A percentile compares a stretch with the other conserved stretches of the same genome.
Conservation (phyloP, 2,329 filamentous ascomycete genomes). For the Arthrobotrys iridis region DNA sequence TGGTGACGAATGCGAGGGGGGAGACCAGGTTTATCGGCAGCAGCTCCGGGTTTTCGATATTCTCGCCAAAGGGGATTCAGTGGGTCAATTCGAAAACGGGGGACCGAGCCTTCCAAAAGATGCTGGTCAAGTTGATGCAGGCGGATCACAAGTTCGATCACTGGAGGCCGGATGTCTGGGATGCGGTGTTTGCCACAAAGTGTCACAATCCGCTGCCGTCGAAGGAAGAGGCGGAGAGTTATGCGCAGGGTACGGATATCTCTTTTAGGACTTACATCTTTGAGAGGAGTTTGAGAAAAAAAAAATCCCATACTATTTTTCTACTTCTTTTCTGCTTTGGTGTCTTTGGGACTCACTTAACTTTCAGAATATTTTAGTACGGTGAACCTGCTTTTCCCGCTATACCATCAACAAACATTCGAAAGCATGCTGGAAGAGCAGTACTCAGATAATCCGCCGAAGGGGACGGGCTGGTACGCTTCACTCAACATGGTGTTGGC, state of each 20-base stretch:
- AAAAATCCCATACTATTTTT: too few species aligned
- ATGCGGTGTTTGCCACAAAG: slow-evolving; percentile 85
- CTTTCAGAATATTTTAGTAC: slow-evolving; percentile 87
- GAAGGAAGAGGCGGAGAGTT: slow-evolving; percentile 78
- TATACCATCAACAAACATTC: slow-evolving; percentile 97
- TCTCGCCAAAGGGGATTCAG: slow-evolving; percentile 96
- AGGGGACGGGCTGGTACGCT: slow-evolving; percentile 98
- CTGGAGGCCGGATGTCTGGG: slow-evolving; percentile 98
- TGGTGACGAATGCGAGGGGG: slow-evolving; percentile 92
- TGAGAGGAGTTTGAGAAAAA: too few species aligned
- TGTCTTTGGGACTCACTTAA: slow-evolving; percentile 22
- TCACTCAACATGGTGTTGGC: slow-evolving; percentile 92
- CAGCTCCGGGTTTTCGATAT: slow-evolving; percentile 97
- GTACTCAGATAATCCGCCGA: slow-evolving; percentile 90
- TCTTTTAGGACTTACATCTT: not conserved
- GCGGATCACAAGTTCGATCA: slow-evolving; percentile 96
- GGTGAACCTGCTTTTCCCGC: slow-evolving; percentile 98
- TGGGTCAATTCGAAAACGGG: slow-evolving; percentile 99
- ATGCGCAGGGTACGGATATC: slow-evolving; percentile 37
- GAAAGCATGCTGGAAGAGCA: slow-evolving; percentile 96
- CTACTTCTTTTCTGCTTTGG: not conserved
- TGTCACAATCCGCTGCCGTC: slow-evolving; percentile 84
- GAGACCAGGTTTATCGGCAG: slow-evolving; percentile 95
- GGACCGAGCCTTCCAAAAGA: slow-evolving; percentile 91
- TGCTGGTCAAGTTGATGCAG: slow-evolving; percentile 90